phyloP scores from a whole-genome alignment of 495 filamentous ascomycete genomes.

The Podospora sp. region DNA sequence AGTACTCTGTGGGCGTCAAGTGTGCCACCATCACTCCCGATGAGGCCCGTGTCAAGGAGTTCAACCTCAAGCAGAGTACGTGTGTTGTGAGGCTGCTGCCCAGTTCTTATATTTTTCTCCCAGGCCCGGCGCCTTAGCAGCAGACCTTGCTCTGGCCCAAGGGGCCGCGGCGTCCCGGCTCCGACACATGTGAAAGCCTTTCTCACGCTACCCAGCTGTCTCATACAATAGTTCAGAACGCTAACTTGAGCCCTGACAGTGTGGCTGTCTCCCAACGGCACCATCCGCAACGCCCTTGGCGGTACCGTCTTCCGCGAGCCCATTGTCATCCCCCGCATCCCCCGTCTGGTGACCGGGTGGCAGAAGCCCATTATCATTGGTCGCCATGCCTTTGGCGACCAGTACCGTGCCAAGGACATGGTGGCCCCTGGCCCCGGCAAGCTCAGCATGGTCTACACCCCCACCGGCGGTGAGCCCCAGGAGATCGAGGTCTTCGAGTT shows the following conservation, averaged over 20 bases:
- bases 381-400: constrained; percentile 97
- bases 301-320: constrained; percentile 98
- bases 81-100: constrained; percentile 29
- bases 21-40: constrained; percentile 99
- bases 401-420: constrained; percentile 93
- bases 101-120: neutral
- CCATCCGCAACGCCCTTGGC: constrained; percentile 92
- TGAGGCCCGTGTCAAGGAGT: constrained; percentile 94
- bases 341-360: constrained; percentile 93
- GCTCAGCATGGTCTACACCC: constrained; percentile 92
- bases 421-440: constrained; percentile 81
- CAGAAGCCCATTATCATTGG: constrained; percentile 98
- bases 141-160: neutral
- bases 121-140: neutral
- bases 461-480: constrained; percentile 77
- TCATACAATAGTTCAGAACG: neutral
- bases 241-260: constrained; percentile 47
- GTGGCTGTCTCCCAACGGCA: constrained; percentile 98
- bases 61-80: constrained; percentile 95
- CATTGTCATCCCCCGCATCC: constrained; percentile 91
- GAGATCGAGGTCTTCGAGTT: constrained; percentile 89
- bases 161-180: neutral
- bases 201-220: neutral
- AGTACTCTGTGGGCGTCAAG: constrained; percentile 98
- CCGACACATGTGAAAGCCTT: constrained; percentile 1